These are phyloP conservation scores for Chlamydomonas applanata DNA, from an alignment of 139 green algal species.

Conservation along the genomic window DNA sequence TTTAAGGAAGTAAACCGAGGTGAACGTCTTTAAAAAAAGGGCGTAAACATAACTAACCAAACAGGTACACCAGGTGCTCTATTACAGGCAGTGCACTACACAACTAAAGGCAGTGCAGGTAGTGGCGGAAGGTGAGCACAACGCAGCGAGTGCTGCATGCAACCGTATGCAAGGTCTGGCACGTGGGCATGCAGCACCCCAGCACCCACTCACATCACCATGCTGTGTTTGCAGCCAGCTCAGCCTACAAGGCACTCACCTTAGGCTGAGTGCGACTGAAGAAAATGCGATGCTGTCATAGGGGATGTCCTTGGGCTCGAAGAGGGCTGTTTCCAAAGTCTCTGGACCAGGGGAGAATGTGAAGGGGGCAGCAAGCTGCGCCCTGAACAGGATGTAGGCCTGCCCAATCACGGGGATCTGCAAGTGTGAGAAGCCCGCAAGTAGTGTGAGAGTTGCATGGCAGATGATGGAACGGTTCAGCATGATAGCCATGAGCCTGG, in stretches of 20 bases:
- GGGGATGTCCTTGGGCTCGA: constrained; percentile 68
- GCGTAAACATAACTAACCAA: too few relatives aligned
- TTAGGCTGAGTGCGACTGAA: constrained; percentile 59
- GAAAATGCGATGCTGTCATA: constrained; percentile 77
- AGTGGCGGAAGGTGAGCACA: background rate
- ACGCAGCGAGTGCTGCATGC: too few relatives aligned
- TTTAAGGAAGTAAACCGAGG: too few relatives aligned
- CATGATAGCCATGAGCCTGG: too few relatives aligned
- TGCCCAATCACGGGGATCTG: constrained; percentile 84
- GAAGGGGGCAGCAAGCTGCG: constrained; percentile 36
- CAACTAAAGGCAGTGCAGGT: background rate
- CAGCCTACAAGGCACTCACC: constrained; percentile 11
- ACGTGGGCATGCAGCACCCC: too few relatives aligned
- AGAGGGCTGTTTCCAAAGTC: constrained; percentile 69
- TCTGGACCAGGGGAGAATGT: constrained; percentile 54
- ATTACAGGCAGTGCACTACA: background rate
- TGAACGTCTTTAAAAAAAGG: too few relatives aligned
- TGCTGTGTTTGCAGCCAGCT: too few relatives aligned
- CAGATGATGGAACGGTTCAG: too few relatives aligned
- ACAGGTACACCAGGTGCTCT: background rate
- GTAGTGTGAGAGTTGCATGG: too few relatives aligned
- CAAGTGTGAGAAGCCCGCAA: too few relatives aligned
- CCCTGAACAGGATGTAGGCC: constrained; percentile 74
- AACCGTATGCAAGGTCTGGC: too few relatives aligned
- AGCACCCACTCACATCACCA: too few relatives aligned